Percentiles rank a stretch among this genome's conserved stretches.
Conservation (phyloP, 108 stramenopile genomes). For the Bacterosira constricta region DNA sequence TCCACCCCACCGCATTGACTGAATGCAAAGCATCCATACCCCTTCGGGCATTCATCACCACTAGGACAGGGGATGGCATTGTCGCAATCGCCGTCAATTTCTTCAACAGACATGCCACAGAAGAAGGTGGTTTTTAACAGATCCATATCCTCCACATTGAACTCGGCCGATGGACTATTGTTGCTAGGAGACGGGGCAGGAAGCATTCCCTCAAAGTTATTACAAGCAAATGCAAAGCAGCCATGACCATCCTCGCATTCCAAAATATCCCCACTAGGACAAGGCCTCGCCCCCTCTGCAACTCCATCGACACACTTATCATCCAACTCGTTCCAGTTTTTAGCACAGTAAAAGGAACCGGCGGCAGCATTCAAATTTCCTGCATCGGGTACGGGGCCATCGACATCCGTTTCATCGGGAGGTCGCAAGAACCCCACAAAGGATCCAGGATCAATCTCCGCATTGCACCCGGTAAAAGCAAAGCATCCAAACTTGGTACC, state of each 20-base stretch:
- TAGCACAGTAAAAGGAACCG: conserved; percentile 32
- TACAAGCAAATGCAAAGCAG: conserved; percentile 45
- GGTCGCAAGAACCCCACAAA: conserved; percentile 46
- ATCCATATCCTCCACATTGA: conserved; percentile 29
- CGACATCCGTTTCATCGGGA: neutral
- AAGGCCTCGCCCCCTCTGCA: conserved; percentile 37
- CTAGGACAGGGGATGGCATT: conserved; percentile 42
- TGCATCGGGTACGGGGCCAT: neutral
- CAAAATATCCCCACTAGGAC: conserved; percentile 44
- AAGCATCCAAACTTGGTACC: conserved; percentile 38
- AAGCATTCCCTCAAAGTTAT: conserved; percentile 5
- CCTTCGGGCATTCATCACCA: conserved; percentile 35
- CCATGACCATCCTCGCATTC: conserved; percentile 44
- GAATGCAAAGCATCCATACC: conserved; percentile 47
- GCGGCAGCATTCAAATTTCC: neutral
- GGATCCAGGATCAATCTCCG: conserved; percentile 39
- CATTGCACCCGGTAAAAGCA: conserved; percentile 50
- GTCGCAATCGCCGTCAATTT: conserved; percentile 31
- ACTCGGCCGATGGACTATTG: neutral
- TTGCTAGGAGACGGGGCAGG: conserved; percentile 16
- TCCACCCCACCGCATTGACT: conserved; percentile 39
- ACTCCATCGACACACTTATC: conserved; percentile 33
- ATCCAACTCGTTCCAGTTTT: conserved; percentile 42
- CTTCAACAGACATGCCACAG: conserved; percentile 34
- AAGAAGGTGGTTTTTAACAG: conserved; percentile 37